Conservation (phyloP, 2,329 filamentous ascomycete genomes). For the Xenoacremonium recifei region DNA sequence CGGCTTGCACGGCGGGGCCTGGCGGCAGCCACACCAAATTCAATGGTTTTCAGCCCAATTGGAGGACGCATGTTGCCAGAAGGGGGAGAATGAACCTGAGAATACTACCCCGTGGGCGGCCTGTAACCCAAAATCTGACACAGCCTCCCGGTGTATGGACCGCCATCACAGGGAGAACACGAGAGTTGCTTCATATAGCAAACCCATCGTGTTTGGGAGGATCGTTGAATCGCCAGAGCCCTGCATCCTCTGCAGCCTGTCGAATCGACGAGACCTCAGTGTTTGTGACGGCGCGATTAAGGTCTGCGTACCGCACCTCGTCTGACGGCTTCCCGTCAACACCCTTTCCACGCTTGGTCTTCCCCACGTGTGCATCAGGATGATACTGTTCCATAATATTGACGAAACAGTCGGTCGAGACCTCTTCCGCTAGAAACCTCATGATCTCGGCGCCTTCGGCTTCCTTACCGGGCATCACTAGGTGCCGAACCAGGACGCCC, state of each 20-base stretch:
- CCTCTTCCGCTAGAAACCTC: constrained; percentile 68
- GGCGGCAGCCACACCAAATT: neutral
- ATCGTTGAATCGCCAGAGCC: constrained; percentile 79
- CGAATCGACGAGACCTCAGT: constrained; percentile 66
- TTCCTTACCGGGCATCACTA: constrained; percentile 82
- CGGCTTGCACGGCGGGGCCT: neutral
- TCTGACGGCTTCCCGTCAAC: constrained; percentile 29
- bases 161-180: too few relatives aligned
- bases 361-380: constrained; percentile 78
- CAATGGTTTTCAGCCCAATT: too few relatives aligned
- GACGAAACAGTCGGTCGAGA: constrained; percentile 74
- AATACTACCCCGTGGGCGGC: too few relatives aligned
- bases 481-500: constrained; percentile 72
- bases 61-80: too few relatives aligned
- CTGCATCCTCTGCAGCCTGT: constrained; percentile 66
- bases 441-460: constrained; percentile 73
- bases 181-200: constrained; percentile 44
- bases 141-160: too few relatives aligned
- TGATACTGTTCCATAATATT: constrained; percentile 91
- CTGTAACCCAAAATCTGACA: too few relatives aligned
- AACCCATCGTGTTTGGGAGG: constrained; percentile 52
- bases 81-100: too few relatives aligned
- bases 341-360: constrained; percentile 43
- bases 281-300: constrained; percentile 57
- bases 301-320: constrained; percentile 67